Evolutionary conservation across 176 grass and related monocot genomes (phyloP), one percentile per base, ranked within the genome.

Genomic region (Calamus simplicifolius): DNA sequence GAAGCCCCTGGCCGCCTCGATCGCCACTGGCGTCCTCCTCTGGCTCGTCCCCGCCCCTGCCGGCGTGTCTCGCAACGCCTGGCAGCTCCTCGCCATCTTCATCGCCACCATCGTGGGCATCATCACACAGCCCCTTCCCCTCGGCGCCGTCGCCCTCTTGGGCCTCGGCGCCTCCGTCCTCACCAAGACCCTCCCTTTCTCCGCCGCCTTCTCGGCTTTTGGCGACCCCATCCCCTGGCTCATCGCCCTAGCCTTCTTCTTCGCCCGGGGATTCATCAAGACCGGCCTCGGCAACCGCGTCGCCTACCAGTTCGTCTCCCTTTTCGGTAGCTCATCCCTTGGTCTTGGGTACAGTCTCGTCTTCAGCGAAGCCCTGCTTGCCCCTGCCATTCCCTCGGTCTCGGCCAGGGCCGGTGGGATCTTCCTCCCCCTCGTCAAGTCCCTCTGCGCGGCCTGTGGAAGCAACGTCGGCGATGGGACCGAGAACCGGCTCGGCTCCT

Each of bases 221-320:
- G 93, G 93, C 0, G 93, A 98, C 59, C 93, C 93, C 19, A 98
- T 98, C 66, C 87, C 93, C 1, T 98, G 93, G 93, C 84, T 98
- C 75, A 98, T 98, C 73, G 93, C 88, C 25, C 93, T 98, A 18
- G 93, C 93, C 63, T 98, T 98, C 85, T 98, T 98, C 81, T 98
- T 98, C 54, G 93, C 93, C 0, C 81, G 88, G 0, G 93, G 93
- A 0, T 98, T 98, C 75, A 98, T 98, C 78, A 98, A 98, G 76
- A 98, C 93, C 0, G 87, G 93, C 0, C 84, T 98, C 13, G 88
- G 93, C 0, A 92, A 69, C 57, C 87, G 93, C 19, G 79, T 98
- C 16, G 93, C 93, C 4, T 98, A 92, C 64, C 80, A 76, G 68
- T 98, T 98, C 79, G 93, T 98, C 19, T 72, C 88, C 16, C 84